phyloP scores from a whole-genome alignment of 2,329 filamentous ascomycete species.

The Phoma sp. region DNA sequence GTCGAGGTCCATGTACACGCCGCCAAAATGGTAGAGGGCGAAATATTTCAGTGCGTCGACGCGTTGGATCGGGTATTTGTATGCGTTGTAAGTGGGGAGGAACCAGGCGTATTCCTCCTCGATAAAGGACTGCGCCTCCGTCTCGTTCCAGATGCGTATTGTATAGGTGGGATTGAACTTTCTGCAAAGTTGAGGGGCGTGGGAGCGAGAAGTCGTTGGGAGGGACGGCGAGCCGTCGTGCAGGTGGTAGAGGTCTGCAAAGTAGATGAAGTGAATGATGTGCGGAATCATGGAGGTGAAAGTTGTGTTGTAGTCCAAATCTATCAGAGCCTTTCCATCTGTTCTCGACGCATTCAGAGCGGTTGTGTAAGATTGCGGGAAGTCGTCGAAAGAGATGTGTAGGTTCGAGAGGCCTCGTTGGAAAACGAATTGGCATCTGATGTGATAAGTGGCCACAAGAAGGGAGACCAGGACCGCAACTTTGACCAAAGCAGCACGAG shows the following conservation, averaged over 20 bases:
- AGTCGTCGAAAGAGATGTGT: slow-evolving; percentile 18
- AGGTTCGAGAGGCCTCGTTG: slow-evolving; percentile 7
- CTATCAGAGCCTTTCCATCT: slow-evolving; percentile 6
- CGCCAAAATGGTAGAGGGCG: slow-evolving; percentile 31
- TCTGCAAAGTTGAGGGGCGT: slow-evolving; percentile 23
- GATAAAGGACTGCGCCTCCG: slow-evolving; percentile 22
- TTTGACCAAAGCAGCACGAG: background rate
- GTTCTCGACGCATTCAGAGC: slow-evolving; percentile 18
- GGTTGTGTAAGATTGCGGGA: slow-evolving; percentile 15
- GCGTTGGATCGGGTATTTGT: slow-evolving; percentile 33
- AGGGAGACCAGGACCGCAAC: background rate
- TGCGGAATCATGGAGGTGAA: slow-evolving; percentile 18
- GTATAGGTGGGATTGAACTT: slow-evolving; percentile 26
- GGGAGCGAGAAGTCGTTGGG: slow-evolving; percentile 16
- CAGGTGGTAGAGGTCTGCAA: slow-evolving; percentile 19
- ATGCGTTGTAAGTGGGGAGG: slow-evolving; percentile 28
- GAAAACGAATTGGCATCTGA: slow-evolving; percentile 17
- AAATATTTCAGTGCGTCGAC: slow-evolving; percentile 38
- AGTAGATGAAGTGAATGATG: slow-evolving; percentile 27
- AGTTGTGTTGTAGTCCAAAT: slow-evolving; percentile 18
- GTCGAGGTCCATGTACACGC: slow-evolving; percentile 38
- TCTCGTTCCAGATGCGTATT: slow-evolving; percentile 29
- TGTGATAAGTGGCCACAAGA: background rate
- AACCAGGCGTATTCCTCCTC: slow-evolving; percentile 28
- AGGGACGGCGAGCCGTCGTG: slow-evolving; percentile 10